Base-by-base conservation (phyloP, 768 basidiomycete species). In the Lactifluus rugatus region DNA sequence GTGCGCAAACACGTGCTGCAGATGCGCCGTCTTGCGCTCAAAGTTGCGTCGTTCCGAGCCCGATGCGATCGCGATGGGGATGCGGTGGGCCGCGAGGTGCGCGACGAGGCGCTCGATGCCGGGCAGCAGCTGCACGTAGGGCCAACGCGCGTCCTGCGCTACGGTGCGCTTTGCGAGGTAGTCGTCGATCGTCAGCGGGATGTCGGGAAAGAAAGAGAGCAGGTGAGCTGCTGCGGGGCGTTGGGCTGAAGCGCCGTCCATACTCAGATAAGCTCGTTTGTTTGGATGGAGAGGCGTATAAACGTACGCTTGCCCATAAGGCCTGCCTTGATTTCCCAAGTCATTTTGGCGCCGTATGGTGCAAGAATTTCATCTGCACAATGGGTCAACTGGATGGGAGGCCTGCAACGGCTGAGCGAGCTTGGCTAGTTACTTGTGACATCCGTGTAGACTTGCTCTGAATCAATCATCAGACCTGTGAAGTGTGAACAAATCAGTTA, bases 311-410 rank as follows among this genome's bases (percentile, higher is more conserved):
- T 88, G 54, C 90, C 90, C 90, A 92, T 93, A 57, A 87, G 80
- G 0, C 85, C 87, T n/a, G 87, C 83, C 67, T 92, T 91, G 57
- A 92, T 89, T 56, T 88, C 84, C 89, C 89, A 91, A 3, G 87
- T 87, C 85, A 93, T 88, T 61, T 80, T 72, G 60, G 82, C 83
- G 26, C 87, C 89, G 65, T 85, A 84, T 11, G 74, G 76, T 17
- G 75, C 80, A 19, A 94, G 80, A 51, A 91, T 84, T 26, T 81
- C 76, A 72, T 92, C 89, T 87, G 64, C 52, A 55, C 50, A 48
- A 48, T 57, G 32, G 51, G 55, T 21, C 62, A 58, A 19, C 21
- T 54, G 28, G 34, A 42, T 50, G 26, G 34, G 36, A 7, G 28
- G 9, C n/a, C 31, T 2, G 48, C n/a, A 2, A 50, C 32, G 5